Conservation (phyloP, 1,284 basidiomycete species). For the Austroboletus rostrupii region DNA sequence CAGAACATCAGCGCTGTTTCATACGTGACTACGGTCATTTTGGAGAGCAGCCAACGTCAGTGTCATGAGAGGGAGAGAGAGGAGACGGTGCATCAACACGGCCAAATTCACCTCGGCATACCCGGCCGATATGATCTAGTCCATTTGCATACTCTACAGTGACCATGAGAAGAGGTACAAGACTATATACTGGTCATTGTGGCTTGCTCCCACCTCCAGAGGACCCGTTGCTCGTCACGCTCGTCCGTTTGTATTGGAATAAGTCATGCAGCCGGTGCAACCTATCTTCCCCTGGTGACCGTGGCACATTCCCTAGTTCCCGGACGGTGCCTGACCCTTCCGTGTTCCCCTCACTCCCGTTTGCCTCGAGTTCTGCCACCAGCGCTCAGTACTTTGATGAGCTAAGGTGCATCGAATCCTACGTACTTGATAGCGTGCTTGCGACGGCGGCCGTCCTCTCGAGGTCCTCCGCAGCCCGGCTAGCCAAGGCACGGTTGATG, state of each 20-base stretch:
- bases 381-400: slow-evolving; percentile 14
- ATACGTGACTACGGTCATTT: slow-evolving; percentile 40
- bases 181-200: slow-evolving; percentile 21
- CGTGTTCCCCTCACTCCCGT: slow-evolving; percentile 31
- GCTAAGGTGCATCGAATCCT: neutral
- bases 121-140: slow-evolving; percentile 17
- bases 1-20: slow-evolving; percentile 72
- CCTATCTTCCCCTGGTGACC: slow-evolving; percentile 51
- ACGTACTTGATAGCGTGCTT: slow-evolving; percentile 73
- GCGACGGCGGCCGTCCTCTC: slow-evolving; percentile 74
- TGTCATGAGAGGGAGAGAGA: slow-evolving; percentile 19
- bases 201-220: slow-evolving; percentile 32
- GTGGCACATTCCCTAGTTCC: slow-evolving; percentile 24
- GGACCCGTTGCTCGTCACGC: slow-evolving; percentile 60
- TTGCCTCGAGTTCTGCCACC: slow-evolving; percentile 63
- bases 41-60: slow-evolving; percentile 11
- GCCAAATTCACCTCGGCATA: slow-evolving; percentile 20
- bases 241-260: slow-evolving; percentile 73
- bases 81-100: slow-evolving; percentile 20
- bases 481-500: slow-evolving; percentile 77
- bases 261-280: slow-evolving; percentile 72
- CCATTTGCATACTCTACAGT: slow-evolving; percentile 27
- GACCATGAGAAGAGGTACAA: slow-evolving; percentile 16
- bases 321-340: slow-evolving; percentile 22
- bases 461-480: slow-evolving; percentile 79